These are phyloP conservation scores for Phytophthora macrochlamydospora DNA, from an alignment of 352 stramenopile genomes.

Conservation along the genomic window DNA sequence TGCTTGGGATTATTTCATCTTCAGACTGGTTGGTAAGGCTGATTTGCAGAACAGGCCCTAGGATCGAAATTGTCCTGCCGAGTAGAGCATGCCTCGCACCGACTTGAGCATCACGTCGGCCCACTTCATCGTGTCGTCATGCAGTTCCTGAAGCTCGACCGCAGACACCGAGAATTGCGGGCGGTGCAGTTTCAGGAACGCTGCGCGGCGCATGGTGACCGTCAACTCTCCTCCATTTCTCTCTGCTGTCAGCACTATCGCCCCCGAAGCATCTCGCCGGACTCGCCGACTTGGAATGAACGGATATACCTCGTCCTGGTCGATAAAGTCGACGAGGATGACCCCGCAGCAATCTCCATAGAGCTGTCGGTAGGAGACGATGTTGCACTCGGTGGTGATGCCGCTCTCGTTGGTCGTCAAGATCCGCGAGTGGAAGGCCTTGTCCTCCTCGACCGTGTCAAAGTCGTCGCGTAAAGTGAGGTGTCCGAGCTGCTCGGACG, in stretches of 20 bases:
- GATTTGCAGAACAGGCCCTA: background rate
- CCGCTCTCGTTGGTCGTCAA: conserved; percentile 7
- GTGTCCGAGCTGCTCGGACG: conserved; percentile 30
- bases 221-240: conserved; percentile 1
- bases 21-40: background rate
- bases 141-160: background rate
- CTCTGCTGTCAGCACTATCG: conserved; percentile 11
- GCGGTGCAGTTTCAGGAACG: conserved; percentile 5
- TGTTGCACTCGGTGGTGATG: conserved; percentile 19
- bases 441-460: conserved; percentile 13
- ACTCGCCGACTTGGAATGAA: conserved; percentile 11
- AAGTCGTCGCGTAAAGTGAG: conserved; percentile 35
- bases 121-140: conserved; percentile 4
- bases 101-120: conserved; percentile 10
- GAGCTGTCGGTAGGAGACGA: conserved; percentile 14
- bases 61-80: background rate
- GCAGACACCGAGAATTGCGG: conserved; percentile 5
- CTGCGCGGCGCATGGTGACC: conserved; percentile 13
- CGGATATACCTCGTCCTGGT: conserved; percentile 18
- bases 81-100: background rate
- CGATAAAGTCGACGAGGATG: conserved; percentile 11
- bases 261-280: conserved; percentile 13
- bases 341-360: background rate
- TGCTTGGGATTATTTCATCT: too few species aligned
- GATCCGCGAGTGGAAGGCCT: conserved; percentile 19